Base-by-base conservation (phyloP, 2,329 filamentous ascomycete species). In the Fusarium dimerum region DNA sequence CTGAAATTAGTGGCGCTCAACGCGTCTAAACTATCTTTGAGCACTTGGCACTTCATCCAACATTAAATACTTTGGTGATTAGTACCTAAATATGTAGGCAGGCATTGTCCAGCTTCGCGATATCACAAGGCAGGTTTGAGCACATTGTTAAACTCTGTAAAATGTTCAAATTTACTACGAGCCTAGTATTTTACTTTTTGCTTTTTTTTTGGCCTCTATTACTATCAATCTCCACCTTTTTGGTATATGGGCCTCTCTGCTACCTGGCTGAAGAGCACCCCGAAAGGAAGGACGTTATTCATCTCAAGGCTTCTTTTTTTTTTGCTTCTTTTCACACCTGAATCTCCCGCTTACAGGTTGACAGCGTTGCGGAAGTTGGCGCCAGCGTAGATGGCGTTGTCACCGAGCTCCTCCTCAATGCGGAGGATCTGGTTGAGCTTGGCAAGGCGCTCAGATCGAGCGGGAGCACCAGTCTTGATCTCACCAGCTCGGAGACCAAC, bases 401-500 rank as follows among this genome's bases (percentile, higher is more conserved):
- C 84, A 68, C 92, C 92, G 62, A 99, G 88, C 84, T 99, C 94
- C 83, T 99, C 94, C 86, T 99, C 94, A 68, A 99, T 99, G 73
- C 94, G 91, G 72, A 99, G 89, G 71, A 99, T 96, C 84, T 99
- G 94, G 89, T 99, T 99, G 74, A 99, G 90, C 86, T 99, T 99
- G 77, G 94, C 94, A 66, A 97, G 85, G 83, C 94, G 92, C 86
- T 99, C 94, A 67, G 93, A 97, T 71, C 94, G 89, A 73, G 89
- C 89, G 67, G 94, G 94, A 60, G 93, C 93, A 85, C 92, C 92
- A 63, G 92, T 96, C 90, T 97, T 97, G 86, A 99, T 97, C 85
- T 99, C 91, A 66, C 94, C 94, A 69, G 92, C 81, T 69, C 94
- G 90, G 72, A 99, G 90, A 81, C 94, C 94, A 67, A 99, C 94